Base-by-base conservation (phyloP, 768 basidiomycete genomes). In the Suillus spraguei region DNA sequence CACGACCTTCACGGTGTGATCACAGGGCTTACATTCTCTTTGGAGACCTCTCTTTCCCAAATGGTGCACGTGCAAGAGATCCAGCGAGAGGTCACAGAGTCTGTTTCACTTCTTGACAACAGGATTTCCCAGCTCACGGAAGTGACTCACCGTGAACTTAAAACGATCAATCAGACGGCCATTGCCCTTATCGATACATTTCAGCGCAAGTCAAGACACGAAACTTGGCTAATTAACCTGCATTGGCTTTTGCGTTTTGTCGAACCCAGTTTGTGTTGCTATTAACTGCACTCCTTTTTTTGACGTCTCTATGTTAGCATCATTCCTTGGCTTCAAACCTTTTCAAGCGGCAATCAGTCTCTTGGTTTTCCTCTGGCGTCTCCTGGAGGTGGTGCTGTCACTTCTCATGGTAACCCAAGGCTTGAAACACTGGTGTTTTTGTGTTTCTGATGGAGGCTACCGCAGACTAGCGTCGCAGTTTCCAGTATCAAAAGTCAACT, bases 111-210 rank as follows among this genome's bases (percentile, higher is more conserved):
- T 11, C 77, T 87, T 10, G 71, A 69, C 11, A 68, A 73, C 24
- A 71, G 75, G 0, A 66, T 87, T 32, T 65, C 74, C 9, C 71
- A 75, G 13, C 70, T 86, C 24, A 77, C 80, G 1, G 67, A 69
- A 38, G 77, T 75, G 11, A 77, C 83, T 3, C 78, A 76, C 24
- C 62, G 66, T 17, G 83, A 85, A 65, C 71, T 87, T 42, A 74
- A 78, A 60, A 78, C 77, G 62, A 80, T 88, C 60, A 84, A 82
- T 55, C 76, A 70, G 22, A 82, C 86, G 24, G 77, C 81, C 4
- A 66, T 64, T 52, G 64, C 66, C 3, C 62, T 76, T 32, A 75
- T 67, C 41, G 68, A 72, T 44, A 65, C 63, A 35, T 72, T 58
- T 41, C 56, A 58, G 16, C 56, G 56, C 56, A 39, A 28, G 39